These are phyloP conservation scores for Wallacemonas sp. DNA, from an alignment of 208 protist species.

Conservation along the genomic window DNA sequence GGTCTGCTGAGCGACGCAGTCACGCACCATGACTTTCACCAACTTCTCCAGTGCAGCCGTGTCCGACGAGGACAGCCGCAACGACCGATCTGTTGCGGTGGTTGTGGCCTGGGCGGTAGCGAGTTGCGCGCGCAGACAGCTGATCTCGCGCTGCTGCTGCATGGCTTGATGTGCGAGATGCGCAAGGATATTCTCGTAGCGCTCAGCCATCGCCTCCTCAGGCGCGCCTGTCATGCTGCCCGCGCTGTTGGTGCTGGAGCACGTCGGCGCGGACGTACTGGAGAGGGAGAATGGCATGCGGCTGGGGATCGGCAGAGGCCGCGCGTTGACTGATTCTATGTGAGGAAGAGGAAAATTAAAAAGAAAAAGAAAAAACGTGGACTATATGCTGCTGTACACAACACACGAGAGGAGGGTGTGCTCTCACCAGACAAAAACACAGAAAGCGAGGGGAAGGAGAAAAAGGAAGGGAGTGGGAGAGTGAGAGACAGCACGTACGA, in stretches of 20 bases:
- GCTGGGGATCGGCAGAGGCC: too few species aligned
- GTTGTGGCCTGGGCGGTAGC: neutral
- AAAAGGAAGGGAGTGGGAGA: too few species aligned
- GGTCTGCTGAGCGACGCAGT: slow-evolving; percentile 15
- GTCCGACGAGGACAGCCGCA: neutral
- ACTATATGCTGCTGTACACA: too few species aligned
- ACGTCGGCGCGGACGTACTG: neutral
- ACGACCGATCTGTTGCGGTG: too few species aligned
- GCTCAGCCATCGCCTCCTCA: slow-evolving; percentile 18
- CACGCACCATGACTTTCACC: slow-evolving; percentile 9
- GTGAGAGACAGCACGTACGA: too few species aligned
- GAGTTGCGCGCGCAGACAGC: slow-evolving; percentile 24
- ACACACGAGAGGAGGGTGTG: too few species aligned
- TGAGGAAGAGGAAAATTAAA: too few species aligned
- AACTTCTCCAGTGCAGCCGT: neutral
- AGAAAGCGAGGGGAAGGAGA: too few species aligned
- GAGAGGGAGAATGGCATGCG: neutral
- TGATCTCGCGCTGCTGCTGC: slow-evolving; percentile 59
- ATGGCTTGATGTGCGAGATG: slow-evolving; percentile 50
- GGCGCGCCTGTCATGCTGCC: neutral
- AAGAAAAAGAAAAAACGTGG: too few species aligned
- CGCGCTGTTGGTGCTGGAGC: neutral
- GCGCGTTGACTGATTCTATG: too few species aligned
- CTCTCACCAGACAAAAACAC: too few species aligned
- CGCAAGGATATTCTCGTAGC: slow-evolving; percentile 46